Evolutionary conservation across 768 basidiomycete species (phyloP).

Genomic region (Cyathus striatus): DNA sequence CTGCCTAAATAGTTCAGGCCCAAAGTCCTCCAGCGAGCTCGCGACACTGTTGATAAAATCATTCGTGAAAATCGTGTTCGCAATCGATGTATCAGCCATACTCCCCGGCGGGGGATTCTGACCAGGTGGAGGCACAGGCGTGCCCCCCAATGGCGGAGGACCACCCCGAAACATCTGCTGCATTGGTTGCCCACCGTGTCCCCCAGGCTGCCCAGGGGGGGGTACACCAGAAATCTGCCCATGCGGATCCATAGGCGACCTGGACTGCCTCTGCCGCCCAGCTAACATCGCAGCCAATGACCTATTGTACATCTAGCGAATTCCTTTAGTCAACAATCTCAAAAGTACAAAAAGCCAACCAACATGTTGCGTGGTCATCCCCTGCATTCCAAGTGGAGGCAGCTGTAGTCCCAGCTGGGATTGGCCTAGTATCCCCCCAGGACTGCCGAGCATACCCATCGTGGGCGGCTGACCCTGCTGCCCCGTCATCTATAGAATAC

Average conservation of each 20-base stretch:
- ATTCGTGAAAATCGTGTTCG: conserved; percentile 12
- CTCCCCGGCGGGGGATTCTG: not conserved
- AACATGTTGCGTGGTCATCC: conserved; percentile 1
- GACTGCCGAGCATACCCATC: conserved; percentile 40
- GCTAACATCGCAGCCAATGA: conserved; percentile 36
- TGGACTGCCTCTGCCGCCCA: conserved; percentile 40
- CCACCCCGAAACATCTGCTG: conserved; percentile 24
- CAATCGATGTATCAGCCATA: not conserved
- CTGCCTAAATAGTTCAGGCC: conserved; percentile 32
- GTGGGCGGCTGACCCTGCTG: conserved; percentile 57
- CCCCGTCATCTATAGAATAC: conserved; percentile 20
- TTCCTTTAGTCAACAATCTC: conserved; percentile 45
- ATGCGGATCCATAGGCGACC: conserved; percentile 36
- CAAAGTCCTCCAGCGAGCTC: conserved; percentile 36
- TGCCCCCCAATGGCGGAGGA: conserved; percentile 5
- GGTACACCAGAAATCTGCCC: conserved; percentile 28
- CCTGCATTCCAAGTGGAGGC: no score
- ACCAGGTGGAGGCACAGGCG: not conserved
- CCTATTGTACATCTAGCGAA: conserved; percentile 24
- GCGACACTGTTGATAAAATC: conserved; percentile 45
- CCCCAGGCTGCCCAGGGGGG: no score
- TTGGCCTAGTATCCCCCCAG: no score
- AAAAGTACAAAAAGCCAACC: no score
- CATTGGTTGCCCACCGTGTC: conserved; percentile 10
- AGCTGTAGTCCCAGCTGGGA: no score